Evolutionary conservation across 768 basidiomycete genomes (phyloP), one percentile per base, ranked within the genome.

Genomic region (Wakefieldia striispora): DNA sequence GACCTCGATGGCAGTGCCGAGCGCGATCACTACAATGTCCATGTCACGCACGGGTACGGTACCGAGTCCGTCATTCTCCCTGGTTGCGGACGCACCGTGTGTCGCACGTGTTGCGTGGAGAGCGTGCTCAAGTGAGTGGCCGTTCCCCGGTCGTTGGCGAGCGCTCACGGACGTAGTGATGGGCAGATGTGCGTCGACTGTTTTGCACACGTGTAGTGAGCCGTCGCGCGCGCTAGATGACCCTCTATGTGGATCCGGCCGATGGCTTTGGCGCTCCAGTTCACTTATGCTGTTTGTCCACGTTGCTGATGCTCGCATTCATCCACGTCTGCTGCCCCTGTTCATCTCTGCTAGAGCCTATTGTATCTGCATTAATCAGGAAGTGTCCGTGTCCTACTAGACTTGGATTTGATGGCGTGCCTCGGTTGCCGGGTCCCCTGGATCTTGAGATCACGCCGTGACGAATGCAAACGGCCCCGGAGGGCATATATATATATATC

Each of bases 41-140:
- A 35, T n/a, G 39, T 29, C 3, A 17, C 21, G 11, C 37, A 56
- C 43, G 40, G n/a, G 29, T 29, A 29, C 29, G 12, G 29, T 29
- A 29, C 45, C 8, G 57, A 53, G 2, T 37, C 59, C 3, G 41
- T 50, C 11, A 40, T 66, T 36, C 27, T 68, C 23, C 50, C 63
- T 1, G 71, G 71, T 12, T 72, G 71, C 46, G 72, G 69, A 44
- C 66, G 70, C 23, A 50, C 57, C 40, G 59, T 72, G 23, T 72
- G 71, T 44, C 58, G 64, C 16, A 57, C 58, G 27, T 72, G 71
- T 33, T 71, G 69, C 21, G 47, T 71, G 31, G 71, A 72, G 56
- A 71, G 64, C 43, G 56, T 64, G 3, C 49, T 53, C 43, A 69
- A 70, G 71, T 73, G 46, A 57, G 72, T 59, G 10, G 7, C 23